Conservation (phyloP, 2,329 filamentous ascomycete species). For the Byssothecium circinans region DNA sequence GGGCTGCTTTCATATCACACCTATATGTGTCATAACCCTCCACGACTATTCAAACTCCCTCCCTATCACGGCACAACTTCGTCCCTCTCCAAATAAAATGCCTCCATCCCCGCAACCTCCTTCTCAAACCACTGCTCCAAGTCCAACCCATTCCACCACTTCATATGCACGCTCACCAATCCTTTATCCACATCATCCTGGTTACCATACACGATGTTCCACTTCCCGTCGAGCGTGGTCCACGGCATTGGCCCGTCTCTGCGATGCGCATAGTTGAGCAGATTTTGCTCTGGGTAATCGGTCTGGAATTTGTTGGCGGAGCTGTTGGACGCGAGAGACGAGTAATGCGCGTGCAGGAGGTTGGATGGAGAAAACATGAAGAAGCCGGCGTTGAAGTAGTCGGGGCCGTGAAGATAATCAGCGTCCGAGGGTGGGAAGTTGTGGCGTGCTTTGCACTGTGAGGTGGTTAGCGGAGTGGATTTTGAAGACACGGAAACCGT, state of each 20-base stretch:
- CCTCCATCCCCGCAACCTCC: constrained; percentile 1
- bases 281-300: constrained; percentile 1
- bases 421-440: background rate
- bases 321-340: background rate
- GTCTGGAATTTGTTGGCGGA: background rate
- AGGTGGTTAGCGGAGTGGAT: background rate
- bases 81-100: background rate
- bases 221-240: background rate
- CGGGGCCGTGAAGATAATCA: background rate
- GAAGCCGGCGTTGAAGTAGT: constrained; percentile 4
- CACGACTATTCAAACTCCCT: no score
- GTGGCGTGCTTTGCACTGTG: background rate
- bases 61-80: no score
- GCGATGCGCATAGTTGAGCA: constrained; percentile 3
- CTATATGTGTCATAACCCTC: no score
- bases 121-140: background rate
- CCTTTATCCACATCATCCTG: constrained; percentile 3
- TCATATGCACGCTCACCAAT: background rate
- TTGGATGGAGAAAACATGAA: constrained; percentile 1
- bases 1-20: no score
- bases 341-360: background rate
- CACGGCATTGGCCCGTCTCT: constrained; percentile 1
- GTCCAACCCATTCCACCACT: constrained; percentile 1
- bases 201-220: background rate
- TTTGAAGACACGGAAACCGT: background rate